Evolutionary conservation across 352 stramenopile species (phyloP), one percentile per base, ranked within the genome.

Genomic region (Peronospora farinosa): DNA sequence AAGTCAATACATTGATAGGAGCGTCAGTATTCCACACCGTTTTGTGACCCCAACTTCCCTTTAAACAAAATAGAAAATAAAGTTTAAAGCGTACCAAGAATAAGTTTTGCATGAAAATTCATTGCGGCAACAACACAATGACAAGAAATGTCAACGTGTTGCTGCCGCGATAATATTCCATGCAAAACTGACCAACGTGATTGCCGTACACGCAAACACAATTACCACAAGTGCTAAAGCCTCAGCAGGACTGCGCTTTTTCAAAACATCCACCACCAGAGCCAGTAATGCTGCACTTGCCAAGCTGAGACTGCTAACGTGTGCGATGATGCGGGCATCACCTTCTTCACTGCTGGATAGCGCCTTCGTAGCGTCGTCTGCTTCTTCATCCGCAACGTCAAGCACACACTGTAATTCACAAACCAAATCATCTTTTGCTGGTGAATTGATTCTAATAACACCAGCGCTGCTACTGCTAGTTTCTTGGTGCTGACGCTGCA

Each of bases 111-210:
- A n/a, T n/a, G n/a, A n/a, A n/a, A n/a, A n/a, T n/a, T n/a, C n/a
- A n/a, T n/a, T n/a, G n/a, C n/a, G n/a, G n/a, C n/a, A n/a, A n/a
- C n/a, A n/a, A n/a, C n/a, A n/a, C 47, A 25, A 30, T 41, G 16
- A 28, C 42, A 41, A 58, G 30, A 40, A 57, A 52, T 19, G 33
- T 65, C 47, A 63, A 30, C 52, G 41, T 35, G 48, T 53, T 39
- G 51, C 55, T 32, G 52, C n/a, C 13, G 57, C 62, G 16, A n/a
- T n/a, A n/a, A 70, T 57, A 37, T 64, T 70, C 57, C 52, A 67
- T n/a, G 49, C 57, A 43, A 67, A 50, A 47, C 62, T 61, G 0
- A 48, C 62, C 48, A 67, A 16, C 43, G 60, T 60, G 33, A 70
- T 43, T 6, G 30, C 57, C 48, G 57, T 55, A 32, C 54, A 58